Evolutionary conservation across 179 eudicot species (phyloP), one percentile per base, ranked within the genome.

Genomic region (Silene coronaria): DNA sequence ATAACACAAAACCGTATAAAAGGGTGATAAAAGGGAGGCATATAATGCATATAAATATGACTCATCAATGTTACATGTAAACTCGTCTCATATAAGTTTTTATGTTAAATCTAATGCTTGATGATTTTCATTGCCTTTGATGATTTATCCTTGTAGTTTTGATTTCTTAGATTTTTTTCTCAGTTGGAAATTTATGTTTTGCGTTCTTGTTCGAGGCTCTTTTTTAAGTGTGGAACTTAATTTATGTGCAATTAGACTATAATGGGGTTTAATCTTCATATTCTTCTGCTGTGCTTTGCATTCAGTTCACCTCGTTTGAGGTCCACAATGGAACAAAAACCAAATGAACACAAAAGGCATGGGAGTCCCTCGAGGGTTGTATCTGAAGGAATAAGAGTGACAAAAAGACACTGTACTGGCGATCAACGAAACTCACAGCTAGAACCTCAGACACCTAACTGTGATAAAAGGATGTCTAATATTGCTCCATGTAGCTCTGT

Each of bases 331-430:
- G 90, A 87, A 76, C 71, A 70, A 42, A 85, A 77, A 21, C 55
- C 55, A 46, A 67, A 77, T 74, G 85, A 73, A 38, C 82, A 73
- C 72, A 94, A 92, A 81, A 89, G 96, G 76, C 84, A 79, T 22
- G 86, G 87, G 11, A 88, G 90, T 67, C 89, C 96, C 22, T 79
- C 89, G 23, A 23, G 70, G 81, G 66, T 76, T 58, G 85, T 19
- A 57, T 79, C 65, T 30, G 93, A 89, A 77, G 89, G 83, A 70
- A 86, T 82, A 75, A 65, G 79, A 68, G 72, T 81, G 22, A 92
- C 87, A 87, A 90, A 73, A 82, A 86, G 88, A 81, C 89, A 85
- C 76, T 85, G 80, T 74, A 74, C 55, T 69, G 51, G 71, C 51
- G 84, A 74, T 78, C 77, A 32, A 70, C 78, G 77, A 67, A 79